phyloP scores from a whole-genome alignment of 768 basidiomycete genomes.

The Xanthoconium purpureum region DNA sequence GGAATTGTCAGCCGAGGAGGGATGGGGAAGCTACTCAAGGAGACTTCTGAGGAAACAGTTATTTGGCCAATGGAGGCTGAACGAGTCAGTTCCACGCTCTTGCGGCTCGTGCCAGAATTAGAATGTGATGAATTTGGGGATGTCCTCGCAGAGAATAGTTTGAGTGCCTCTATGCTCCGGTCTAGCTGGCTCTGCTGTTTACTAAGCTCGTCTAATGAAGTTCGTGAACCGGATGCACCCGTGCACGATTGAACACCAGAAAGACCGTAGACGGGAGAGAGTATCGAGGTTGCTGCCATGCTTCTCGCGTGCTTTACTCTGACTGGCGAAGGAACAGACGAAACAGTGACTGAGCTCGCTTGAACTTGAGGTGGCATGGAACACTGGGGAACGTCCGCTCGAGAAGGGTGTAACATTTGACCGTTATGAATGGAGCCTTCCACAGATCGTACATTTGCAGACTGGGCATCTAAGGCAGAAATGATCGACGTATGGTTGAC shows the following conservation, averaged over 20 bases:
- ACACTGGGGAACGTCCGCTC: not conserved
- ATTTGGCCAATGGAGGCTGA: conserved; percentile 26
- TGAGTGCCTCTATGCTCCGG: conserved; percentile 57
- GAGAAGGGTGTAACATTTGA: conserved; percentile 1
- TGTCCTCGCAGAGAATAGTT: conserved; percentile 37
- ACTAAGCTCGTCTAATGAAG: conserved; percentile 50
- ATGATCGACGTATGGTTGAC: not conserved
- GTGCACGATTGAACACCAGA: conserved; percentile 30
- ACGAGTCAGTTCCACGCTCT: conserved; percentile 13
- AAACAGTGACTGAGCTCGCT: not conserved
- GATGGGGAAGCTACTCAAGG: conserved; percentile 66
- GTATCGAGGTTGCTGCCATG: conserved; percentile 3
- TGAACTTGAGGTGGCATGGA: conserved; percentile 1
- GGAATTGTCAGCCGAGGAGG: conserved; percentile 44
- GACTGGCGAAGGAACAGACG: not conserved
- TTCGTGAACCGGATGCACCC: conserved; percentile 19
- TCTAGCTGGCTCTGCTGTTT: conserved; percentile 65
- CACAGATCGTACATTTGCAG: conserved; percentile 2
- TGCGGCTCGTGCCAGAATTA: conserved; percentile 28
- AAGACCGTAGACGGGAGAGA: conserved; percentile 47
- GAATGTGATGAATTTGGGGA: conserved; percentile 32
- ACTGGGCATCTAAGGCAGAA: conserved; percentile 9
- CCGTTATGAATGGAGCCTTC: conserved; percentile 6
- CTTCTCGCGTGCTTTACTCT: not conserved
- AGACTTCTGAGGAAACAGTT: conserved; percentile 48